Evolutionary conservation across 352 stramenopile genomes (phyloP).

Genomic region (Thalassiosira ordinaria): DNA sequence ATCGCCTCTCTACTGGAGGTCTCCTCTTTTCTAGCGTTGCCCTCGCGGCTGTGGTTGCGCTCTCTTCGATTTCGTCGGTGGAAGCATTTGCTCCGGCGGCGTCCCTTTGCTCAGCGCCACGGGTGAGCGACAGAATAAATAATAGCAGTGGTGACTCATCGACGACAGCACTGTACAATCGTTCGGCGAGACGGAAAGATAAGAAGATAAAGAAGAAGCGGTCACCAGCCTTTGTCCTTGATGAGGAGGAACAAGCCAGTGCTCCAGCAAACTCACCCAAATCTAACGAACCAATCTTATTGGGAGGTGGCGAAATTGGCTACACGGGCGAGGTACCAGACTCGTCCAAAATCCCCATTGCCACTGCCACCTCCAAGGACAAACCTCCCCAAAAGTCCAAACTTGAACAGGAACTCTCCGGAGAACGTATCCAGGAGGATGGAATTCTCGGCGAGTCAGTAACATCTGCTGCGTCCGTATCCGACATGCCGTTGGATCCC

Average conservation of each 20-base stretch:
- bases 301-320: constrained; percentile 44
- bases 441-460: constrained; percentile 53
- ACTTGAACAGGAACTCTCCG: constrained; percentile 52
- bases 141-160: neutral
- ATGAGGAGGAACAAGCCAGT: constrained; percentile 17
- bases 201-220: constrained; percentile 57
- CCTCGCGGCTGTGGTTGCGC: constrained; percentile 32
- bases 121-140: neutral
- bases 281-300: constrained; percentile 44
- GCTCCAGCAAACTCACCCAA: neutral
- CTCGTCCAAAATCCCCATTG: constrained; percentile 49
- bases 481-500: constrained; percentile 38
- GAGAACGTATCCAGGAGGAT: constrained; percentile 51
- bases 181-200: constrained; percentile 17
- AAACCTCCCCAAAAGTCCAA: constrained; percentile 38
- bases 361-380: constrained; percentile 20
- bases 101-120: neutral
- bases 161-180: constrained; percentile 35
- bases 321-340: constrained; percentile 37
- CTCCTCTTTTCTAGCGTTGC: constrained; percentile 47
- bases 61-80: constrained; percentile 16
- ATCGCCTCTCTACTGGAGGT: constrained; percentile 21
- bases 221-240: constrained; percentile 30
- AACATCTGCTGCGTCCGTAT: constrained; percentile 42
- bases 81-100: constrained; percentile 25